Evolutionary conservation across 208 protist genomes (phyloP), one percentile per base, ranked within the genome.

Genomic region (Leishmania tarentolae): DNA sequence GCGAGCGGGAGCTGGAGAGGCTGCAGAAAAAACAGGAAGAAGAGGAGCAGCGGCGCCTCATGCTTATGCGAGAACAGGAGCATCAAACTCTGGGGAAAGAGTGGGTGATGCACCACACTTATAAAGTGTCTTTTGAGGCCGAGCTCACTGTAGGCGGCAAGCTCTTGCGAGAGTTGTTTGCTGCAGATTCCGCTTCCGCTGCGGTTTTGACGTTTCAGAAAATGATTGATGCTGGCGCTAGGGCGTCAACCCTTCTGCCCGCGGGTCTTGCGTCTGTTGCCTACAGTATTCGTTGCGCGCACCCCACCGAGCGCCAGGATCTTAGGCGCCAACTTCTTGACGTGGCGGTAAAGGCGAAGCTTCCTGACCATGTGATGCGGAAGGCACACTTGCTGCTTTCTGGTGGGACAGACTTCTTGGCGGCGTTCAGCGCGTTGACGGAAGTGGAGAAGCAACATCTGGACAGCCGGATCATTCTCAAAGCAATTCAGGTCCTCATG

Each of bases 1-100:
- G 95, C 37, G 92, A 98, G 73, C 81, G 85, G 63, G 93, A 98
- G 82, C 77, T 98, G 61, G 89, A 89, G 53, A 84, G 91, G 28
- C 75, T 97, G 52, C 92, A 92, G 50, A 81, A 86, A 46, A 86
- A 81, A 72, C 90, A 93, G 66, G 86, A 93, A 52, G 91, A 90
- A 53, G 82, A 89, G 37, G 93, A 96, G 89, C 82, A 81, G 68
- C 79, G 85, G 47, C 76, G 87, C 44, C 81, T 93, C 1, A 80
- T 82, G 7, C 57, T 80, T 15, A 44, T 88, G 70, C 88, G 86
- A 28, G 91, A 90, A 44, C 86, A 88, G 69, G 90, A 95, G 80
- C 90, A 95, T 78, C 80, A 87, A n/a, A 90, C 81, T 2, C 83
- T 95, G 0, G 93, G 93, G 2, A 85, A 89, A 63, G 80, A 92